Base-by-base conservation (phyloP, 2,329 filamentous ascomycete species). In the Colletotrichum kahawae region DNA sequence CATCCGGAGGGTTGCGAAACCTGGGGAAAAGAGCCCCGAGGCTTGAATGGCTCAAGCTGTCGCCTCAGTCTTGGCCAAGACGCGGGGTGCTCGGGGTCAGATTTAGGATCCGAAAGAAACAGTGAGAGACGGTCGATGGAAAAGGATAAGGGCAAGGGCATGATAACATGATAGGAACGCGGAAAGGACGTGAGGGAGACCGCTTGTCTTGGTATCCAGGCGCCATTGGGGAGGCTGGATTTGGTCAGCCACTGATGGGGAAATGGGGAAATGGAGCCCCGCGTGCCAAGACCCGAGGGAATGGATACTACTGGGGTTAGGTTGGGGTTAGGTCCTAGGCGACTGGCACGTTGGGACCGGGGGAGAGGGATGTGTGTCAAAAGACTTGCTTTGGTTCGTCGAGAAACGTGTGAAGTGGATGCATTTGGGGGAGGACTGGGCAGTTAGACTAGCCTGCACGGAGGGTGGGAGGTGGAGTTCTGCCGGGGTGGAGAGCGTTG, bases 281-380 rank as follows among this genome's bases (percentile, higher is more conserved):
- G 73, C 73, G 69, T 75, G 73, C 72, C 73, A 75, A 75, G 73
- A 43, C 63, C 73, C 73, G 73, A 75, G 73, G 73, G 69, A 73
- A 75, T 64, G 73, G 73, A 73, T 63, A 67, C 21, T 63, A 62
- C 73, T 75, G 69, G 63, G 73, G 43, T 34, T 33, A 27, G 57
- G 21, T 59, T 73, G 68, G 72, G 72, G 62, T 71, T 36, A 34
- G 31, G 16, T 14, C 2, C 31, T 31, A 71, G 68, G 54, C 21
- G 60, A 68, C 43, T 51, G 57, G 63, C 72, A 38, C n/a, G 70
- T 72, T 54, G 64, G 73, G 69, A 67, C 57, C 56, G 48, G 69
- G 64, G 34, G 24, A 34, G 43, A 66, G 57, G 38, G 57, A 68
- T 21, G 57, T 67, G 62, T 72, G 63, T 64, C 48, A 64, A 34